Conservation (phyloP, 306 rosid species). For the Abrus precatorius region DNA sequence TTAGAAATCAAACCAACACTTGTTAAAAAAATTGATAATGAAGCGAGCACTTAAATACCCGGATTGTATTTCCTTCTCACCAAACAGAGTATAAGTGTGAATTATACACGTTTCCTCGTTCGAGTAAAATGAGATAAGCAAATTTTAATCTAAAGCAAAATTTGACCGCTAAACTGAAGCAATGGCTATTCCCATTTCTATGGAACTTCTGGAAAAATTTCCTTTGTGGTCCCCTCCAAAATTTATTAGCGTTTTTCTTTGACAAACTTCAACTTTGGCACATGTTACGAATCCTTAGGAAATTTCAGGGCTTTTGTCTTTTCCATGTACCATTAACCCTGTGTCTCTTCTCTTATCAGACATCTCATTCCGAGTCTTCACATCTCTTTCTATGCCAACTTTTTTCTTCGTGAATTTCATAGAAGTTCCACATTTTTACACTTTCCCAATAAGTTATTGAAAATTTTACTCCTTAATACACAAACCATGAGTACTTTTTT, state of each 20-base stretch:
- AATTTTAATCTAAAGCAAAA: background rate
- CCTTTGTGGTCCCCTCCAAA: background rate
- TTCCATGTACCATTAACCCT: no score
- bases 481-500: background rate
- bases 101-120: no score
- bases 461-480: background rate
- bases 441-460: background rate
- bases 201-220: background rate
- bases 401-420: background rate
- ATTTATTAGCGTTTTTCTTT: slow-evolving; percentile 21
- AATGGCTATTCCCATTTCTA: background rate
- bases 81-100: no score
- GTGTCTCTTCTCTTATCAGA: no score
- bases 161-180: background rate
- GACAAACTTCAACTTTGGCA: background rate
- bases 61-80: no score
- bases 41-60: no score
- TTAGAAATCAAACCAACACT: no score
- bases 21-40: no score
- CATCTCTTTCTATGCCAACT: background rate
- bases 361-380: background rate
- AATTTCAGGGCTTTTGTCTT: background rate
- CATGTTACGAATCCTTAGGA: background rate
- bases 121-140: background rate
- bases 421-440: background rate